These are phyloP conservation scores for Ceratopteris richardii DNA, from an alignment of 75 land plant species.

Conservation along the genomic window DNA sequence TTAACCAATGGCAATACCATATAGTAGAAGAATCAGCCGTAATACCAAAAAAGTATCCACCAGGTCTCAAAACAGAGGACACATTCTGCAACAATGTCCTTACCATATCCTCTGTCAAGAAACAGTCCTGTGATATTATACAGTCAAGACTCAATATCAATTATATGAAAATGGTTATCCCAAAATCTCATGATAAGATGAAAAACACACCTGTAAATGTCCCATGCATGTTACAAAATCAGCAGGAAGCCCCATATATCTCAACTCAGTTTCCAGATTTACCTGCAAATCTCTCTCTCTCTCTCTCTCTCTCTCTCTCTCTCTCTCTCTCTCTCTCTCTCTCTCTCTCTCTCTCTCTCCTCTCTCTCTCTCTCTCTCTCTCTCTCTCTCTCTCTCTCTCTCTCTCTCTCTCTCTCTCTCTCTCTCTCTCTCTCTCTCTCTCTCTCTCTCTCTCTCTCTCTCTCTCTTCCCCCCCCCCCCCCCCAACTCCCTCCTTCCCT, in stretches of 20 bases:
- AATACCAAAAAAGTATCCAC: constrained; percentile 93
- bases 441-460: too few relatives aligned
- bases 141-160: background rate
- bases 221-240: constrained; percentile 79
- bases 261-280: constrained; percentile 41
- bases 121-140: constrained; percentile 44
- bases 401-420: too few relatives aligned
- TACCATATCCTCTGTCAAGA: constrained; percentile 71
- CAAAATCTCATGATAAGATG: background rate
- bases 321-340: too few relatives aligned
- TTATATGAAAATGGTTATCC: constrained; percentile 1
- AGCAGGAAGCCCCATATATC: constrained; percentile 49
- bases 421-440: too few relatives aligned
- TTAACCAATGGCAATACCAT: constrained; percentile 74
- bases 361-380: too few relatives aligned
- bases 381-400: too few relatives aligned
- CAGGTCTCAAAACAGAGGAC: constrained; percentile 70
- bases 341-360: too few relatives aligned
- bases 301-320: too few relatives aligned
- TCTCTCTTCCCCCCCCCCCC: too few relatives aligned
- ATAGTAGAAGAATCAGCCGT: constrained; percentile 97
- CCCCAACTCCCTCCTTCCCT: too few relatives aligned
- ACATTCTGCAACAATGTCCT: constrained; percentile 75
- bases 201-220: constrained; percentile 72
- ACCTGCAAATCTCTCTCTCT: constrained; percentile 36